A percentile compares a stretch with the other conserved stretches of the same genome.
Evolutionary conservation across 228 moss, liverwort and hornwort species (phyloP).

Genomic region (Sphagnum fallax): DNA sequence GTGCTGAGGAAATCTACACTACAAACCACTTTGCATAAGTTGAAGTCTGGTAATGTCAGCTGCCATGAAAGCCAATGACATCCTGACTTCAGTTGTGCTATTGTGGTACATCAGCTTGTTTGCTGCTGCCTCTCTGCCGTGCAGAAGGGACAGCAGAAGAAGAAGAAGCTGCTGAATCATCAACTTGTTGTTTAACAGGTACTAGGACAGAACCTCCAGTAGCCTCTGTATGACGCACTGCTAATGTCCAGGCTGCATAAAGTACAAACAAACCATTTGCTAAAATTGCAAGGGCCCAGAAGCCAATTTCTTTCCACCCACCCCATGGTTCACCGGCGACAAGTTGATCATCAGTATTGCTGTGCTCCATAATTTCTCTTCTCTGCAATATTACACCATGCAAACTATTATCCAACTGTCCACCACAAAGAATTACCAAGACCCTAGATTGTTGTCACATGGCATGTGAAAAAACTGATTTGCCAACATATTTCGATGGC

Average conservation of each 20-base stretch:
- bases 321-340: slow-evolving; percentile 35
- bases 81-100: not conserved
- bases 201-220: slow-evolving; percentile 75
- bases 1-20: too few relatives aligned
- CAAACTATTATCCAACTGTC: too few relatives aligned
- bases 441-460: too few relatives aligned
- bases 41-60: too few relatives aligned
- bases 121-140: slow-evolving; percentile 30
- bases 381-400: too few relatives aligned
- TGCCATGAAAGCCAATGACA: too few relatives aligned
- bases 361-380: too few relatives aligned
- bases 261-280: slow-evolving; percentile 34
- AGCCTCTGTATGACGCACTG: slow-evolving; percentile 76
- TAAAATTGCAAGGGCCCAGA: slow-evolving; percentile 44
- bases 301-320: slow-evolving; percentile 37
- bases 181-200: slow-evolving; percentile 19
- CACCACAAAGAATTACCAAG: too few relatives aligned
- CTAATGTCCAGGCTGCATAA: slow-evolving; percentile 67
- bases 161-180: slow-evolving; percentile 2
- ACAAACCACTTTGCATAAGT: too few relatives aligned
- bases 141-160: slow-evolving; percentile 41
- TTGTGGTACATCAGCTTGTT: slow-evolving; percentile 4
- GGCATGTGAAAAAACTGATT: too few relatives aligned
- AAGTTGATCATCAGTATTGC: slow-evolving; percentile 17
- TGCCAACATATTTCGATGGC: too few relatives aligned